Evolutionary conservation across 441 rosid genomes (phyloP), one percentile per base, ranked within the genome.

Genomic region (Pelargonium myrrhifolium): DNA sequence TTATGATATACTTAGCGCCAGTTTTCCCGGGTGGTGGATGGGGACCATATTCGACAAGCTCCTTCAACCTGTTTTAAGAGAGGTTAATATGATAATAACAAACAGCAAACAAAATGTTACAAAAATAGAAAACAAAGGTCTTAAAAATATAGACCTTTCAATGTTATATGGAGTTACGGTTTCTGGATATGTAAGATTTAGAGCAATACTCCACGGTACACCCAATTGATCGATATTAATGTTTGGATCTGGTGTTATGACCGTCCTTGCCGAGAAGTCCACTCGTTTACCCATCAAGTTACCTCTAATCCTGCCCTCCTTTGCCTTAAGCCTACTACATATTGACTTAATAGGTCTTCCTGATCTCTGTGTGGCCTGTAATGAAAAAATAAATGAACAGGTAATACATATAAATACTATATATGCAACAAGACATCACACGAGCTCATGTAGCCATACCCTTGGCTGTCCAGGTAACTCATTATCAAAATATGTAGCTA

Each of bases 11-110:
- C 75, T 89, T 95, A 11, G 99, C 99, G 66, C 99, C 99, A 66
- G 99, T 88, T 78, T 92, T 95, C 9, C 98, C 98, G 65, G 97
- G 97, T 9, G 99, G 99, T 66, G 99, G 99, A 84, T 95, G 98
- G 37, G 99, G 98, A 65, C 99, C 99, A 80, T 95, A 76, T 75
- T 95, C 98, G 60, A 94, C 99, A 67, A 94, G 99, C 78, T 92
- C 95, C 81, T 92, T 92, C 72, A 95, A 82, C 86, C 96, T 95
- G 77, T 72, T 76, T 14, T 69, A 51, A 18, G 64, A 71, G 14
- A 62, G 24, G 45, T 20, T 64, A 31, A 14, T 15, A 49, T 9
- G 10, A 15, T n/a, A 37, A 42, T 43, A 11, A 26, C 17, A 67
- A 15, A 22, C 1, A 17, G 17, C 43, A 21, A 53, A 24, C 62